Evolutionary conservation across 192 early-diverging fungal genomes (phyloP).

Genomic region (Phycomyces nitens): DNA sequence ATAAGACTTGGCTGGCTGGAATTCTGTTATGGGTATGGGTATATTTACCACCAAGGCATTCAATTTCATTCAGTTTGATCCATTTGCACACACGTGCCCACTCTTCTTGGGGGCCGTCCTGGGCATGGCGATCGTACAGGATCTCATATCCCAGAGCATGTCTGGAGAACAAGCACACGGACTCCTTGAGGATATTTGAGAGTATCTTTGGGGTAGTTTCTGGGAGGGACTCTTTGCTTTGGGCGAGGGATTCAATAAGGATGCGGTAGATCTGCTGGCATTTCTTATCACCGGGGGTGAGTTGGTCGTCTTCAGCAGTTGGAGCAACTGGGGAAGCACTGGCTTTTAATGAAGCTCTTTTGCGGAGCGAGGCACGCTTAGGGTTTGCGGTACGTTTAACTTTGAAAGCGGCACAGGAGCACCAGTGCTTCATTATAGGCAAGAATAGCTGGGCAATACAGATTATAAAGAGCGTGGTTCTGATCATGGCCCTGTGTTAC

Average conservation of each 20-base stretch:
- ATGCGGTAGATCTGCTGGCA: constrained; percentile 14
- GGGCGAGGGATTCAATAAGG: constrained; percentile 3
- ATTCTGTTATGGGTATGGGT: neutral
- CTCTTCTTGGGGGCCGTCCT: constrained; percentile 12
- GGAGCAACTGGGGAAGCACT: neutral
- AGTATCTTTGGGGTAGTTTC: neutral
- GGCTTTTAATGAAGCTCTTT: neutral
- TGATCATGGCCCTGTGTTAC: constrained; percentile 9
- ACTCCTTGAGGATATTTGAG: constrained; percentile 9
- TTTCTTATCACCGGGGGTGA: constrained; percentile 12
- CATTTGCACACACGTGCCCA: constrained; percentile 28
- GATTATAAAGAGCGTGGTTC: constrained; percentile 8
- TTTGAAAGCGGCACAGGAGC: constrained; percentile 7
- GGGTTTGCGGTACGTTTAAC: constrained; percentile 7
- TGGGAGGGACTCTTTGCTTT: neutral
- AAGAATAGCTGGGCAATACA: constrained; percentile 15
- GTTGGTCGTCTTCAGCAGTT: neutral
- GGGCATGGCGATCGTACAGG: constrained; percentile 14
- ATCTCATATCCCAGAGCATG: constrained; percentile 24
- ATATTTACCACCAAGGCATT: constrained; percentile 31
- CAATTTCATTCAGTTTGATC: constrained; percentile 35
- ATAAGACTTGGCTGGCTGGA: neutral
- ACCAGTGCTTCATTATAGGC: constrained; percentile 14
- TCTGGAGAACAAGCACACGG: constrained; percentile 16
- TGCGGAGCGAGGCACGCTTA: neutral